phyloP scores from a whole-genome alignment of 169 alveolate species.

The Prorocentrum cordatum region DNA sequence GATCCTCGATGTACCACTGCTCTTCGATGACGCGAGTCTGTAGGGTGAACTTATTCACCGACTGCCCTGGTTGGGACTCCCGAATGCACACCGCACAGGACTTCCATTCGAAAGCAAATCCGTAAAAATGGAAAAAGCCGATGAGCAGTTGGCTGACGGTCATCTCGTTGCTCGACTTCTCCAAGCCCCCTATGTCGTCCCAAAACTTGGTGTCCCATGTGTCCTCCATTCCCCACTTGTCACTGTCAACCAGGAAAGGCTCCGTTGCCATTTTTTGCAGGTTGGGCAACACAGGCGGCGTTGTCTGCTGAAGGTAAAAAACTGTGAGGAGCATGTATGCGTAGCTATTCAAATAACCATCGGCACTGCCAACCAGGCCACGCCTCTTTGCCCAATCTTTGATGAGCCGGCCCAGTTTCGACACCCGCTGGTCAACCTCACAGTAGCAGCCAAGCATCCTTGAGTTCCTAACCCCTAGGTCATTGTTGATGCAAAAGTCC shows the following conservation, averaged over 20 bases:
- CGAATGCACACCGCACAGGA: conserved; percentile 41
- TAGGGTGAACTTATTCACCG: background rate
- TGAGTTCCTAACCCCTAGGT: background rate
- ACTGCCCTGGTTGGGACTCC: background rate
- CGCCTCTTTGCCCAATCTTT: background rate
- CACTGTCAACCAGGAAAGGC: too few relatives aligned
- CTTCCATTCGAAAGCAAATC: conserved; percentile 8
- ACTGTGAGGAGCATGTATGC: background rate
- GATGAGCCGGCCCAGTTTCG: background rate
- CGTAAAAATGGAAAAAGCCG: conserved; percentile 5
- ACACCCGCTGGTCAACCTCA: background rate
- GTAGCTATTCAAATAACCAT: background rate
- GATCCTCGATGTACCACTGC: conserved; percentile 39
- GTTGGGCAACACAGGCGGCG: too few relatives aligned
- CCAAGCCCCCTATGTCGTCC: background rate
- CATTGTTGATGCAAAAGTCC: background rate
- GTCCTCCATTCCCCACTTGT: too few relatives aligned
- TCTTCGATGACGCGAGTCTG: background rate
- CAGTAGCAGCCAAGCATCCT: background rate
- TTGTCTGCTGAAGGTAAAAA: too few relatives aligned
- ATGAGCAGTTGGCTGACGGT: background rate
- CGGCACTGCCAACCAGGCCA: background rate
- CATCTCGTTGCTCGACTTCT: background rate
- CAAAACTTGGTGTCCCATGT: conserved; percentile 14
- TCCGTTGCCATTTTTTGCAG: too few relatives aligned